Evolutionary conservation across 345 rosid species (phyloP), one percentile per base, ranked within the genome.

Genomic region (Microthlaspi erraticum): DNA sequence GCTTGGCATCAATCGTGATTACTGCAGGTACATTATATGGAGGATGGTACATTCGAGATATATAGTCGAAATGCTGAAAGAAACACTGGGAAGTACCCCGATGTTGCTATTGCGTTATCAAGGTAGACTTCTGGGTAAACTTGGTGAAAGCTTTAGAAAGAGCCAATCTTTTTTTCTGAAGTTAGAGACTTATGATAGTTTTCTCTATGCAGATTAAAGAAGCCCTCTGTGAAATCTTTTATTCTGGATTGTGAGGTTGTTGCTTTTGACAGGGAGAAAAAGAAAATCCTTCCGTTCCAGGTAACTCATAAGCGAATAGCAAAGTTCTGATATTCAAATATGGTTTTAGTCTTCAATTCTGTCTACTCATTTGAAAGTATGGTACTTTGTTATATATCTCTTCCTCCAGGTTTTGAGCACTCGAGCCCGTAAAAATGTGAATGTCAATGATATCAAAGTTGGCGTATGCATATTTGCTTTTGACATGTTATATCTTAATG

Each of bases 31-130:
- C 98, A 94, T 80, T 94, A 76, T 66, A 45, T 85, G 90, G 99
- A 94, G 74, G 73, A 89, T 83, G 96, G 86, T 79, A 79, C 85
- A 49, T 91, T 91, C 57, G 92, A 94, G 87, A 94, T 94, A 71
- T 94, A 94, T 68, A 94, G 99, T 80, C 83, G 98, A 74, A 91
- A 91, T 81, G 89, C 98, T 39, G 98, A 91, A 84, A 76, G 86
- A 50, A 94, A 88, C 81, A 94, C 99, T 67, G 90, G 81, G 70
- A 91, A 94, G 71, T 94, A 76, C 78, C 98, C 98, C 1, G 98
- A 94, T 79, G 92, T 94, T 77, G 84, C 87, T 77, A 65, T 75
- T 71, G 81, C 90, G 6, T 78, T 87, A 71, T 79, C 96, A 72
- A 87, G 96, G 99, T 91, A 68, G 58, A 55, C 18, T 51, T 57